These are phyloP conservation scores for Exophiala lecanii-corni DNA, from an alignment of 2,329 filamentous ascomycete genomes.

Conservation along the genomic window DNA sequence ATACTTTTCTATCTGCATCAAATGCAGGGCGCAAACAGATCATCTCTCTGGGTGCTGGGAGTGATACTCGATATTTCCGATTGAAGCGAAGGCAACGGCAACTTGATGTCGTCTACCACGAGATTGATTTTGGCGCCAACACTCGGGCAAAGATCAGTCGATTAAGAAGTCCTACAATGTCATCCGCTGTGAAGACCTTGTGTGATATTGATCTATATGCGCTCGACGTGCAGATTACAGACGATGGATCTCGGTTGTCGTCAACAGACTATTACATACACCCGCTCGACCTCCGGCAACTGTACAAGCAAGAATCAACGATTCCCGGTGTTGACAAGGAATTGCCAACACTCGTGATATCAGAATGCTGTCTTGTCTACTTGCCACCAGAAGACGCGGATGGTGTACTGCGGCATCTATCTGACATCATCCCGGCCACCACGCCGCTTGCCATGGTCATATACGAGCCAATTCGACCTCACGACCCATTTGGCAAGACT, in stretches of 20 bases:
- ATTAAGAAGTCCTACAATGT: slow-evolving; percentile 24
- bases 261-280: slow-evolving; percentile 52
- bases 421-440: slow-evolving; percentile 43
- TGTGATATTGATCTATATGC: slow-evolving; percentile 30
- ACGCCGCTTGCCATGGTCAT: slow-evolving; percentile 61
- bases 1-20: slow-evolving; percentile 52
- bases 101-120: slow-evolving; percentile 69
- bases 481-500: slow-evolving; percentile 81
- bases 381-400: slow-evolving; percentile 62
- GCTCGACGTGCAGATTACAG: slow-evolving; percentile 31
- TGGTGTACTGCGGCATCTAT: slow-evolving; percentile 62
- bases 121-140: slow-evolving; percentile 81
- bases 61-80: slow-evolving; percentile 83
- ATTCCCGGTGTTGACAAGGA: slow-evolving; percentile 45
- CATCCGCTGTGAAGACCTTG: slow-evolving; percentile 30
- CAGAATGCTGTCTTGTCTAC: slow-evolving; percentile 94
- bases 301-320: slow-evolving; percentile 37
- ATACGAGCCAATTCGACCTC: slow-evolving; percentile 82
- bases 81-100: slow-evolving; percentile 42
- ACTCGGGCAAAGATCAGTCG: slow-evolving; percentile 59
- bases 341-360: slow-evolving; percentile 78
- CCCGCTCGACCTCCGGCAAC: slow-evolving; percentile 64
- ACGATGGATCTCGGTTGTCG: slow-evolving; percentile 39
- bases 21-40: slow-evolving; percentile 57
- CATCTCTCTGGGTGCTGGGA: slow-evolving; percentile 86